Evolutionary conservation across 192 early-diverging fungal species (phyloP), one percentile per base, ranked within the genome.

Genomic region (Haplosporangium gracile): DNA sequence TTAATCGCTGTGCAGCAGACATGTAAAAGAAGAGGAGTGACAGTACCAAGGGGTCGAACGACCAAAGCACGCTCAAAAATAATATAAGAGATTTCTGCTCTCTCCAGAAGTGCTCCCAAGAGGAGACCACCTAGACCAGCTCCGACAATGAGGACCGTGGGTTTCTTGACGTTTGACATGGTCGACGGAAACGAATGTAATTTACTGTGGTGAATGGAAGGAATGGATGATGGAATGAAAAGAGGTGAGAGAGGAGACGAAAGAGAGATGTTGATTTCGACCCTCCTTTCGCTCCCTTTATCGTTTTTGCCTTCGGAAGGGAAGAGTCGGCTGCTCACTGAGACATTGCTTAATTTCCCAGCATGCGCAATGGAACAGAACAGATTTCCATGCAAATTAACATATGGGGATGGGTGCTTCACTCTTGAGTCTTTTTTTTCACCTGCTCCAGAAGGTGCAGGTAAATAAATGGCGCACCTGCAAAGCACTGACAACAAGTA

Each of bases 121-220:
- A 65, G 60, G 13, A 65, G 60, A 4, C 60, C 60, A 13, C 60
- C 60, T 15, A 65, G 29, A 2, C 60, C 60, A 29, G 60, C 60
- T 15, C 60, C 60, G n/a, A 65, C 60, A 29, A 65, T 65, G 60
- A 65, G 60, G 11, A 65, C 60, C 26, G 60, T 65, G n/a, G 60
- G 60, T 29, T 65, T 65, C 24, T 26, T 65, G 13, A 24, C 4
- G 10, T 65, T 29, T 9, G 60, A 15, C 60, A 65, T 65, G 29
- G 9, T 0, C 9, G 60, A 26, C 2, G 60, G 60, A 29, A 13
- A 13, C 32, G 29, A 29, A 65, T 29, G n/a, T 26, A 65, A 24
- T 3, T 26, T 24, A 5, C 5, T 29, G 57, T 9, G n/a, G 29
- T 65, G 60, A 32, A 65, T 4, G 26, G 60, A 32, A 15, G 26